Evolutionary conservation across 129 eudicot genomes (phyloP).

Genomic region (Daucus carota): DNA sequence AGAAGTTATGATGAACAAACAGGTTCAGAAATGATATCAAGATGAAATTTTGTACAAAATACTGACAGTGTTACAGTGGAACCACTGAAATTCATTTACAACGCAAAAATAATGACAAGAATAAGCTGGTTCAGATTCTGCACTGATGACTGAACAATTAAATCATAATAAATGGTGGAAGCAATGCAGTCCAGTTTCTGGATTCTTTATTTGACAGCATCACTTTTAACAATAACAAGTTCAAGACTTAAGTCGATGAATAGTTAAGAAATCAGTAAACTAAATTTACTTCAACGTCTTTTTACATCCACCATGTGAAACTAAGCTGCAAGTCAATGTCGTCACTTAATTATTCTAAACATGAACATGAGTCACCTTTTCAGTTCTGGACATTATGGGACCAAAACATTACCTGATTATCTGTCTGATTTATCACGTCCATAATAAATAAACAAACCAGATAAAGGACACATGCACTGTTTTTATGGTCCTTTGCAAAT

Average conservation of each 20-base stretch:
- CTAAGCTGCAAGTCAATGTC: conserved; percentile 17
- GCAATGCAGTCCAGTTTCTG: background rate
- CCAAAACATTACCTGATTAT: conserved; percentile 10
- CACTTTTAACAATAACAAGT: background rate
- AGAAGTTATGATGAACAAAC: background rate
- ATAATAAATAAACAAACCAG: conserved; percentile 26
- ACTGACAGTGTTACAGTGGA: background rate
- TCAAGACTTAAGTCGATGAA: background rate
- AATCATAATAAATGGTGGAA: background rate
- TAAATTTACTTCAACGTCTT: background rate
- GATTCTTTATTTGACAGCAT: background rate
- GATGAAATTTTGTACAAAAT: background rate
- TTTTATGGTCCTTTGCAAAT: conserved; percentile 3
- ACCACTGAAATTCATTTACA: background rate
- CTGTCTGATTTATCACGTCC: conserved; percentile 34
- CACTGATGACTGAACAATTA: background rate
- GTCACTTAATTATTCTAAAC: conserved; percentile 4
- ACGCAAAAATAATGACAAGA: background rate
- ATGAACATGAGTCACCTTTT: conserved; percentile 19
- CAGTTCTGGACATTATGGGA: conserved; percentile 22
- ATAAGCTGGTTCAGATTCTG: background rate
- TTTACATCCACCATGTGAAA: background rate
- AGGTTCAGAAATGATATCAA: background rate
- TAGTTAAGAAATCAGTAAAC: background rate
- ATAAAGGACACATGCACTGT: conserved; percentile 42